Conservation (phyloP, 1,284 basidiomycete species). For the Mycena sp. region DNA sequence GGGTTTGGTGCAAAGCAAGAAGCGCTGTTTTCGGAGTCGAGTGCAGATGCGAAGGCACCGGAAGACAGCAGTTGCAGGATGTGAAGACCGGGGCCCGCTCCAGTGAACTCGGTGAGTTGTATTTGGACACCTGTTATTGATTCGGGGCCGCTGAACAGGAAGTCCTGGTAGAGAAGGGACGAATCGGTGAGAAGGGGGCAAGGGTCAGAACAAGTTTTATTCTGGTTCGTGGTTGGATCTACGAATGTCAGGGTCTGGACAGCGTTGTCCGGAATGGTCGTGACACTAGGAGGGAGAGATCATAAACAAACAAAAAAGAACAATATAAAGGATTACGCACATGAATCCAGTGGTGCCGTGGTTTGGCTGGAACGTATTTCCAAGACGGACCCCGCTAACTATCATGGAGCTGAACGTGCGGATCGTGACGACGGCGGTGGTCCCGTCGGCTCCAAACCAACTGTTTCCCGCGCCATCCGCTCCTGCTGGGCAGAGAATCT, state of each 20-base stretch:
- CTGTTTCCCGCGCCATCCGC: slow-evolving; percentile 82
- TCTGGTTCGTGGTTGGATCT: slow-evolving; percentile 80
- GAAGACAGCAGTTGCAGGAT: slow-evolving; percentile 91
- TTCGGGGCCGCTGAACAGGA: slow-evolving; percentile 74
- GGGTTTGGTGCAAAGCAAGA: slow-evolving; percentile 82
- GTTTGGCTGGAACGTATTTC: slow-evolving; percentile 87
- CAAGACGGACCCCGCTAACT: slow-evolving; percentile 85
- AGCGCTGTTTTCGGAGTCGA: slow-evolving; percentile 64
- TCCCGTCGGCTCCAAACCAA: slow-evolving; percentile 86
- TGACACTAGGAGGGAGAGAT: slow-evolving; percentile 60
- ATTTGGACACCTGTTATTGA: slow-evolving; percentile 87
- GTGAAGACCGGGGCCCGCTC: slow-evolving; percentile 85
- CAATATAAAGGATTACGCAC: slow-evolving; percentile 53
- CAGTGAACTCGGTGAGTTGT: slow-evolving; percentile 81
- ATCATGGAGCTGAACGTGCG: slow-evolving; percentile 77
- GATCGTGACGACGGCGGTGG: slow-evolving; percentile 77
- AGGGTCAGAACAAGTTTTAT: slow-evolving; percentile 71
- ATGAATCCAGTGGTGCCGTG: slow-evolving; percentile 88
- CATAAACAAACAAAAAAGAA: not conserved
- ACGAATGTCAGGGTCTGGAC: slow-evolving; percentile 81
- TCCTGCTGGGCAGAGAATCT: slow-evolving; percentile 86
- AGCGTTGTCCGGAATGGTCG: slow-evolving; percentile 89
- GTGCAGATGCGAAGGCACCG: slow-evolving; percentile 86
- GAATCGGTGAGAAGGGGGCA: slow-evolving; percentile 84
- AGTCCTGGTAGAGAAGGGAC: slow-evolving; percentile 87